Conservation (phyloP, 2,329 filamentous ascomycete species). For the Botrytis fragariae region DNA sequence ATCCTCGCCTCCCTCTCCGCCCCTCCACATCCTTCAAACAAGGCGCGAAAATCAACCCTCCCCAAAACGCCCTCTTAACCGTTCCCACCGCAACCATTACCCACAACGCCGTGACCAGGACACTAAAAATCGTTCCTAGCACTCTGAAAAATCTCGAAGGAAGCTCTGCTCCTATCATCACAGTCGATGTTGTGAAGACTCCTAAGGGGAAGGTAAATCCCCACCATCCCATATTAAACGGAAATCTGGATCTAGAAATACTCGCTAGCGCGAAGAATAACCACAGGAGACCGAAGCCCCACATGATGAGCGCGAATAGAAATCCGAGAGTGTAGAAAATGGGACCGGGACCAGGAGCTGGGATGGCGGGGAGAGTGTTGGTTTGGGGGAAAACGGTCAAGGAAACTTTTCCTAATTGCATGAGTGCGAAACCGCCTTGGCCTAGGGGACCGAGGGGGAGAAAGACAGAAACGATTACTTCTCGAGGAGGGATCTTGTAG, state of each 20-base stretch:
- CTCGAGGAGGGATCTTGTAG: constrained; percentile 63
- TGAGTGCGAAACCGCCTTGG: constrained; percentile 58
- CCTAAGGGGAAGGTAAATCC: constrained; percentile 59
- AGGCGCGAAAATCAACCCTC: constrained; percentile 53
- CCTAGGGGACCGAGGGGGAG: constrained; percentile 65
- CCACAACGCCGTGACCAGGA: constrained; percentile 54
- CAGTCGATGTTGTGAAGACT: constrained; percentile 52
- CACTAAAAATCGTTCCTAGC: constrained; percentile 50
- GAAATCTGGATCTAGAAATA: constrained; percentile 47
- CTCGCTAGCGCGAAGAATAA: constrained; percentile 52
- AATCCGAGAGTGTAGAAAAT: constrained; percentile 59
- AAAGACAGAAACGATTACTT: constrained; percentile 66
- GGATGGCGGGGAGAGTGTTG: constrained; percentile 30
- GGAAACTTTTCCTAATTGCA: constrained; percentile 46
- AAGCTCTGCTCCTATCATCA: constrained; percentile 50
- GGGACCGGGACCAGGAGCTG: constrained; percentile 52
- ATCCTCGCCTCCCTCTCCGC: constrained; percentile 20
- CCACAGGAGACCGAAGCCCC: constrained; percentile 56
- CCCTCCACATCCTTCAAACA: constrained; percentile 45
- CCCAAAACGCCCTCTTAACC: constrained; percentile 46
- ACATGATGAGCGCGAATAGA: constrained; percentile 52
- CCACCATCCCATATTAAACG: constrained; percentile 64
- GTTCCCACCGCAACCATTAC: constrained; percentile 52
- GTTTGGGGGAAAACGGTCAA: constrained; percentile 43
- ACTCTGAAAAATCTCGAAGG: constrained; percentile 55